Conservation (phyloP, 192 early-diverging fungal genomes). For the Funneliformis mosseae region DNA sequence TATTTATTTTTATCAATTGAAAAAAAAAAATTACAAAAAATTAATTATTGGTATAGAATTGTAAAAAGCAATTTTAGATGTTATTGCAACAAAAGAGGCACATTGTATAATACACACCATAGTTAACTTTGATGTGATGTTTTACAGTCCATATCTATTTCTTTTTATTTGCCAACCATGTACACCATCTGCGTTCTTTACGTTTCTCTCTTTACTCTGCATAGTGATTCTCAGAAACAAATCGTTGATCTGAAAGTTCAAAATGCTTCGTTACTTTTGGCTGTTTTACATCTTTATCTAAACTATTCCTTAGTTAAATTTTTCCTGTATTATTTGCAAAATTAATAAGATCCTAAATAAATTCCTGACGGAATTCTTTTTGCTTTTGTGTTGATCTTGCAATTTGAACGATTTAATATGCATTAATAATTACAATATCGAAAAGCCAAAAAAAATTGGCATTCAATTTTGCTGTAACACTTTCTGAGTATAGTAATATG, state of each 20-base stretch:
- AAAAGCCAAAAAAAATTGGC: too few relatives aligned
- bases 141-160: neutral
- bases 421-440: constrained; percentile 25
- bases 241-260: neutral
- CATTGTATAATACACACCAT: too few relatives aligned
- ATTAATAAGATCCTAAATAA: constrained; percentile 3
- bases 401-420: neutral
- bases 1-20: too few relatives aligned
- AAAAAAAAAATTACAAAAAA: too few relatives aligned
- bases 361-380: constrained; percentile 1
- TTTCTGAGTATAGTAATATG: too few relatives aligned
- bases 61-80: too few relatives aligned
- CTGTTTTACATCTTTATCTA: neutral
- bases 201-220: neutral
- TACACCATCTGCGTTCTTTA: neutral
- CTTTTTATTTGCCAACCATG: neutral
- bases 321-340: neutral
- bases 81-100: too few relatives aligned
- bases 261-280: neutral
- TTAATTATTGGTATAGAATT: too few relatives aligned
- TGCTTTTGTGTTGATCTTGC: neutral
- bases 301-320: neutral
- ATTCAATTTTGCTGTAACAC: too few relatives aligned
- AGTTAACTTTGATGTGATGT: neutral
- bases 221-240: neutral